Conservation (phyloP, 257 asterid species). For the Przewalskia tangutica region DNA sequence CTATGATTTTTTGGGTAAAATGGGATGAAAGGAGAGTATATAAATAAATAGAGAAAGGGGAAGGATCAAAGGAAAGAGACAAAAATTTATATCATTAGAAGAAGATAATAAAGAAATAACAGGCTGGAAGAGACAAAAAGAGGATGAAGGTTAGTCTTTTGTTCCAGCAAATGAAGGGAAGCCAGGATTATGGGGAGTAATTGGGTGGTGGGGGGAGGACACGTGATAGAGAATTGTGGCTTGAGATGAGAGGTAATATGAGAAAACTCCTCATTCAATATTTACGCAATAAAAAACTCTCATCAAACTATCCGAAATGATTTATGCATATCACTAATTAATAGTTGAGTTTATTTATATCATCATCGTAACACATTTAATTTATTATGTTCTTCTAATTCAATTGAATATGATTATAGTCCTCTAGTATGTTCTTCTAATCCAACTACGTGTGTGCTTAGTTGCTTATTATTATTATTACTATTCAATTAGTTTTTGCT, state of each 20-base stretch:
- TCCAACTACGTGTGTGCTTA: too few species aligned
- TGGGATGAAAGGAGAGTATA: conserved; percentile 15
- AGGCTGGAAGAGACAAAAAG: conserved; percentile 39
- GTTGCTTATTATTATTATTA: too few species aligned
- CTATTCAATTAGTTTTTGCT: neutral
- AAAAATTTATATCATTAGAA: neutral
- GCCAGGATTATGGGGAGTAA: neutral
- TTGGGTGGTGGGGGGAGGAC: neutral
- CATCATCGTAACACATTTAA: too few species aligned
- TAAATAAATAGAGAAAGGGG: conserved; percentile 7
- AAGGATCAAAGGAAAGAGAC: conserved; percentile 38
- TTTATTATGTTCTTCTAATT: too few species aligned
- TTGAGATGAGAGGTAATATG: neutral
- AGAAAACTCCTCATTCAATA: too few species aligned
- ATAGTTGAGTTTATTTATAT: too few species aligned
- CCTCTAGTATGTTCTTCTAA: too few species aligned
- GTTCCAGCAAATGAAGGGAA: neutral
- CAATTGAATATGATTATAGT: too few species aligned
- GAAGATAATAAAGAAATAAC: conserved; percentile 20
- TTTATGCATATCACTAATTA: too few species aligned
- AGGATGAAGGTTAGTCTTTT: conserved; percentile 13
- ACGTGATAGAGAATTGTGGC: neutral
- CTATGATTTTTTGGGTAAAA: too few species aligned
- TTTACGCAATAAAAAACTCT: too few species aligned
- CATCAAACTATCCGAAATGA: too few species aligned